Base-by-base conservation (phyloP, 1,284 basidiomycete genomes). In the Irpex sp. region DNA sequence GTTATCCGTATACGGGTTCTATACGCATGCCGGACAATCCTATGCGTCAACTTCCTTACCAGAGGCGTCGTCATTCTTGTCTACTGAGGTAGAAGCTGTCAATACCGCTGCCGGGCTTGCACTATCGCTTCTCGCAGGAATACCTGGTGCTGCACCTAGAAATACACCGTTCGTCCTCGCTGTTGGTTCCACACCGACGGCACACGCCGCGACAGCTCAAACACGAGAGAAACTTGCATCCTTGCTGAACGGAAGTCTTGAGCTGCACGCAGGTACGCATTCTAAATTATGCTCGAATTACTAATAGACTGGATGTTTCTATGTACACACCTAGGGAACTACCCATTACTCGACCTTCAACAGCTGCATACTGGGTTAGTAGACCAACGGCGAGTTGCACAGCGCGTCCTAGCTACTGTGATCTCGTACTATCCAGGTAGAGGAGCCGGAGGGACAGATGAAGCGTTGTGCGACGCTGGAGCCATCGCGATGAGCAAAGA, bases 401-500 rank as follows among this genome's bases (percentile, higher is more conserved):
- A 93, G 65, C 79, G 80, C 31, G 88, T 95, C 0, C 78, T 91
- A 44, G 82, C 88, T 0, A 90, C 86, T 0, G 88, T 96, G 2
- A 81, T 94, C 56, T 92, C 91, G 11, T 83, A 85, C 66, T 96
- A 96, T 73, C 86, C 90, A 1, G 84, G 83, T 11, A 81, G 92
- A 64, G 86, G 85, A 2, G 77, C 72, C 38, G 77, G 80, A 56
- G 87, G 86, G 0, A 72, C 75, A 56, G 91, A 92, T 70, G 89
- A 92, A 72, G 90, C 88, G 2, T 78, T 94, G 79, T 86, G 86
- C 81, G 93, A 96, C 73, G 89, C 88, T 4, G 94, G 93, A 6
- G 92, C 85, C 1, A 85, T 94, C 64, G 91, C 91, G 0, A 88
- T 96, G 77, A 92, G 89, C 72, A 94, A 94, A 76, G 94, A 96